Base-by-base conservation (phyloP, 192 early-diverging fungal genomes). In the Rhizoclosmatium sp. region DNA sequence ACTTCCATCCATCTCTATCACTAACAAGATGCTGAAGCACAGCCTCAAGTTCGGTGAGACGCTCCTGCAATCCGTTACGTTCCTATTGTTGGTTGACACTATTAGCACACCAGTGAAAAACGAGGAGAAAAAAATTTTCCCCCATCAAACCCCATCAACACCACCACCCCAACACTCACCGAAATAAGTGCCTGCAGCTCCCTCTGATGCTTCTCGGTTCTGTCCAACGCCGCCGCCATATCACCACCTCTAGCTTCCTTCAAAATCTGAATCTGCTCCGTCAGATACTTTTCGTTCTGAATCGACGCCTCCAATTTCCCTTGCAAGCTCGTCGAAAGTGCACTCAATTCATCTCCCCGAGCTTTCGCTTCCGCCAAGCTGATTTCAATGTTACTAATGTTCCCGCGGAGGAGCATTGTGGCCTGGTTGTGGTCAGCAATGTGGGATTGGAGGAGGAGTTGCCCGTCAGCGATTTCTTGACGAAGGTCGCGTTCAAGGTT, bases 231-330 rank as follows among this genome's bases (percentile, higher is more conserved):
- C 5, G 75, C 75, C 10, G 61, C 62, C 64, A 59, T 54, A 46
- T 76, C 75, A 41, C 75, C 75, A 65, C 75, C 75, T 4, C 75
- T 39, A 19, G 75, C 75, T 40, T 76, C 75, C 58, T 76, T 76
- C 62, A 76, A 54, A 51, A 76, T 59, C 48, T 66, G 23, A 66
- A 76, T 76, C 41, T 76, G 75, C 41, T 76, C 75, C n/a, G 60
- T 19, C 75, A 76, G 49, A 1, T 76, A 76, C 49, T 65, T 76
- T 54, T 76, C 75, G 40, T 76, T 76, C 48, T 76, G 75, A 39
- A 54, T 19, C 2, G 75, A 16, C 7, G 47, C 75, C 14, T n/a
- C 75, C 9, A 76, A 47, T 47, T 76, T 54, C 5, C 4, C 47
- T 47, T 46, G 54, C 46, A 76, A 56, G 19, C 48, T 9, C 9